These are phyloP conservation scores for Phellinidium pouzarii DNA, from an alignment of 1,284 basidiomycete genomes.

Conservation along the genomic window DNA sequence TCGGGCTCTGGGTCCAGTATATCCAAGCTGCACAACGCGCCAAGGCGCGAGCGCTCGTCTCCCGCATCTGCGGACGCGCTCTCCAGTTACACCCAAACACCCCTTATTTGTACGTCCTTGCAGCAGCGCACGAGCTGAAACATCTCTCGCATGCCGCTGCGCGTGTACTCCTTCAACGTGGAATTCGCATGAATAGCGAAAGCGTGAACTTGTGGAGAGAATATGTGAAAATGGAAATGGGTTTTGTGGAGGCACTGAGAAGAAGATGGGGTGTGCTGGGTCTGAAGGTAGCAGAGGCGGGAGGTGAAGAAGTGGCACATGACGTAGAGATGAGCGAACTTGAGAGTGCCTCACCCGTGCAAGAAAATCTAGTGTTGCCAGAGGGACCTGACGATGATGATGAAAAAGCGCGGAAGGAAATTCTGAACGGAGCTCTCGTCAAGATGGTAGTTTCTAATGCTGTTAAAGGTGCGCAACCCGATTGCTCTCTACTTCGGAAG, in stretches of 20 bases:
- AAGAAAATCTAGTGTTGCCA: constrained; percentile 23
- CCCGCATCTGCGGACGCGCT: constrained; percentile 73
- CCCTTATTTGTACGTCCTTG: constrained; percentile 78
- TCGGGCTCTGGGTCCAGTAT: constrained; percentile 86
- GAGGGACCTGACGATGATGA: constrained; percentile 33
- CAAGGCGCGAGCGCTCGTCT: constrained; percentile 75
- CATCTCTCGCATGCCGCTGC: constrained; percentile 76
- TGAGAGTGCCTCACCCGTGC: constrained; percentile 20
- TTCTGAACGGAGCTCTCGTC: constrained; percentile 68
- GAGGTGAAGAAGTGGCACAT: constrained; percentile 27
- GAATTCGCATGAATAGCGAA: constrained; percentile 69
- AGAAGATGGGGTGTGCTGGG: constrained; percentile 79
- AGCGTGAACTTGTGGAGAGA: constrained; percentile 77
- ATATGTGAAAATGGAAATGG: constrained; percentile 87
- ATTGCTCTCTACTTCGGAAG: not conserved
- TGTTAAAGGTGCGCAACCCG: constrained; percentile 45
- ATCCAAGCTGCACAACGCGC: constrained; percentile 78
- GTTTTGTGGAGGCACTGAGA: constrained; percentile 80
- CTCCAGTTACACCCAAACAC: constrained; percentile 81
- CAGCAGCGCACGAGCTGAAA: constrained; percentile 80
- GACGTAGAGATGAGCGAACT: constrained; percentile 27
- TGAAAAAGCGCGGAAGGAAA: constrained; percentile 47
- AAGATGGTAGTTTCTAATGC: constrained; percentile 61
- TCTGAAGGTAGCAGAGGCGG: constrained; percentile 35
- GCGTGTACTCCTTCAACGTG: constrained; percentile 79